A percentile compares a stretch with the other conserved stretches of the same genome.
Evolutionary conservation across 768 basidiomycete genomes (phyloP).

Genomic region (Collybiopsis luxurians): DNA sequence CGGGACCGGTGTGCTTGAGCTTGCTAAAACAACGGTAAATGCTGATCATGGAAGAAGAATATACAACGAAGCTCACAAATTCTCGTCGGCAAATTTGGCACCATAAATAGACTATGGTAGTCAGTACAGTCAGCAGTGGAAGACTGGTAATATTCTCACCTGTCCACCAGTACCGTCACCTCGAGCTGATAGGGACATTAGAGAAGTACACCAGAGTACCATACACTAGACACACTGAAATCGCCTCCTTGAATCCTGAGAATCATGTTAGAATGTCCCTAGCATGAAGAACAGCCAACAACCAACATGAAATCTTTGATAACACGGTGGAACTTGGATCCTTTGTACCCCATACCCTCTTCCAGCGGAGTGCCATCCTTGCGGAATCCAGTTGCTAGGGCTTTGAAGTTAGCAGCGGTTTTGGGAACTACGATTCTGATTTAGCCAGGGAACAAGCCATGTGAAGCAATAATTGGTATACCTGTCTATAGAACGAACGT

Average conservation of each 20-base stretch:
- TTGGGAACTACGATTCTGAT: no score
- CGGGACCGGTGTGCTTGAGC: constrained; percentile 88
- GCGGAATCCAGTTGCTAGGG: constrained; percentile 78
- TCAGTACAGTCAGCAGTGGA: constrained; percentile 3
- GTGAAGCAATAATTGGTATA: no score
- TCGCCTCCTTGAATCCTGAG: constrained; percentile 95
- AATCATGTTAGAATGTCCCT: background rate
- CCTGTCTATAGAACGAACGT: constrained; percentile 48
- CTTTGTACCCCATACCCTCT: constrained; percentile 90
- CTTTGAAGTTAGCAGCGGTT: constrained; percentile 97
- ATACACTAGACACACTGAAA: constrained; percentile 66
- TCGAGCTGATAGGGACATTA: constrained; percentile 43
- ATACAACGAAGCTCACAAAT: constrained; percentile 60
- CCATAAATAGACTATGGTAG: constrained; percentile 79
- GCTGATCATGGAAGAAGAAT: background rate
- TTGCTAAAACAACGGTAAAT: constrained; percentile 53
- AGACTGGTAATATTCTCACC: constrained; percentile 33
- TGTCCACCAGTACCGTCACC: constrained; percentile 93
- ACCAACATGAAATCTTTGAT: constrained; percentile 90
- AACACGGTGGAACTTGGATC: constrained; percentile 94
- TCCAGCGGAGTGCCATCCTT: constrained; percentile 60
- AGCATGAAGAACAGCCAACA: background rate
- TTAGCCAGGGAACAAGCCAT: no score
- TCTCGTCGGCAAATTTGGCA: constrained; percentile 90
- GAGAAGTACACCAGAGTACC: background rate